phyloP scores from a whole-genome alignment of 192 early-diverging fungal genomes.

The Chytriomyces confervae region DNA sequence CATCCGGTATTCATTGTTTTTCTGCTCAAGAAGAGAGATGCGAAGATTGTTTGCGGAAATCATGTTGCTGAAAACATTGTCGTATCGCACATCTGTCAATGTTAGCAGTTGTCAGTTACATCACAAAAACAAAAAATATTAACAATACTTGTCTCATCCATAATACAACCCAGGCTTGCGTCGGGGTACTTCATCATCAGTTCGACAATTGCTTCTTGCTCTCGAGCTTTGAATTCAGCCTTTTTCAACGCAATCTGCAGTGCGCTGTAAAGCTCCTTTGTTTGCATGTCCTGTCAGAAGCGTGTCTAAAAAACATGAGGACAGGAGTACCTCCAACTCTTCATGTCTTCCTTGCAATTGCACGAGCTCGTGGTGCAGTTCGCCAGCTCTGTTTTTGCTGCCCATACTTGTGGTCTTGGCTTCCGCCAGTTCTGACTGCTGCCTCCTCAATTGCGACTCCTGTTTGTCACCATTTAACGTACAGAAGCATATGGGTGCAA shows the following conservation, averaged over 20 bases:
- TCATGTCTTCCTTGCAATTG: slow-evolving; percentile 26
- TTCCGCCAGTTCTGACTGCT: background rate
- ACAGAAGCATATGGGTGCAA: background rate
- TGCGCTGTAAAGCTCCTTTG: slow-evolving; percentile 25
- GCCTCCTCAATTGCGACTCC: background rate
- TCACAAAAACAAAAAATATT: background rate
- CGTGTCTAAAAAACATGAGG: background rate
- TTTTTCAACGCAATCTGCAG: slow-evolving; percentile 9
- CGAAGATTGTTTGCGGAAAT: slow-evolving; percentile 53
- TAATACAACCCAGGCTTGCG: slow-evolving; percentile 43
- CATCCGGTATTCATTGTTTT: slow-evolving; percentile 53
- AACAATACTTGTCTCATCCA: too few relatives aligned
- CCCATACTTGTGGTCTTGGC: background rate
- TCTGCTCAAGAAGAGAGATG: slow-evolving; percentile 54
- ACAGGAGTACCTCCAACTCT: slow-evolving; percentile 26
- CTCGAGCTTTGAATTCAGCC: slow-evolving; percentile 30
- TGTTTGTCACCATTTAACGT: background rate
- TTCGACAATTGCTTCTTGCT: slow-evolving; percentile 32
- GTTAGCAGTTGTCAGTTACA: background rate
- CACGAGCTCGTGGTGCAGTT: slow-evolving; percentile 34
- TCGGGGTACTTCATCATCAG: slow-evolving; percentile 52
- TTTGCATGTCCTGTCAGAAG: background rate
- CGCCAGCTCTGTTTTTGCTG: slow-evolving; percentile 24
- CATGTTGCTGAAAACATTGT: slow-evolving; percentile 47
- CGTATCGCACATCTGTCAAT: slow-evolving; percentile 26